Evolutionary conservation across 768 basidiomycete species (phyloP).

Genomic region (Chiua virens): DNA sequence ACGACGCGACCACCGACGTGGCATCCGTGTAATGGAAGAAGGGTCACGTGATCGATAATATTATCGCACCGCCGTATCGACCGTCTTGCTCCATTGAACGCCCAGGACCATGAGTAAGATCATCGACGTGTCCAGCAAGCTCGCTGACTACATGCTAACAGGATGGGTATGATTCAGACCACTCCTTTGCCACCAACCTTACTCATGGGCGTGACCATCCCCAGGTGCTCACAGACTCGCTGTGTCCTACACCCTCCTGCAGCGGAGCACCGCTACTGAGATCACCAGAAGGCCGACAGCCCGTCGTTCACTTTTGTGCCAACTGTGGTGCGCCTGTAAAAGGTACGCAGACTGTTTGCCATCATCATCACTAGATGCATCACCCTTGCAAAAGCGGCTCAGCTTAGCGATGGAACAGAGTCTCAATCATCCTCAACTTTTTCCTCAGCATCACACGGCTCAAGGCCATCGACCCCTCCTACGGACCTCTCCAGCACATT

Average conservation of each 20-base stretch:
- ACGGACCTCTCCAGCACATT: conserved; percentile 67
- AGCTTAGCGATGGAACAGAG: conserved; percentile 21
- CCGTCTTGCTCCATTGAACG: not conserved
- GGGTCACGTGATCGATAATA: conserved; percentile 23
- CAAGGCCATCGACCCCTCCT: conserved; percentile 72
- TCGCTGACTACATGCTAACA: conserved; percentile 73
- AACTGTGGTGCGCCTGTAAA: conserved; percentile 51
- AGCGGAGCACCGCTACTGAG: conserved; percentile 66
- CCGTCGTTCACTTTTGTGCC: conserved; percentile 56
- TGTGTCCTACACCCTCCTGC: conserved; percentile 58
- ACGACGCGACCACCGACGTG: conserved; percentile 25
- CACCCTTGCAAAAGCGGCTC: conserved; percentile 13
- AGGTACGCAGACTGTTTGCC: conserved; percentile 27
- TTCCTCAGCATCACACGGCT: conserved; percentile 51
- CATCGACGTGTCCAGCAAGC: conserved; percentile 55
- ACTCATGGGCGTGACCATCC: conserved; percentile 6
- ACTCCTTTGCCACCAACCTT: not conserved
- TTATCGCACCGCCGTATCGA: conserved; percentile 1
- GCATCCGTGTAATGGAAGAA: not conserved
- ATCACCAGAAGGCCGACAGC: conserved; percentile 54
- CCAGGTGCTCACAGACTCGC: conserved; percentile 64
- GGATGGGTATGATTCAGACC: conserved; percentile 56
- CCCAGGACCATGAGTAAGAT: conserved; percentile 46
- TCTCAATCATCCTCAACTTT: conserved; percentile 39
- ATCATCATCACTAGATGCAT: conserved; percentile 1